phyloP scores from a whole-genome alignment of 148 eudicot genomes.

The Hydrangea macrophylla region DNA sequence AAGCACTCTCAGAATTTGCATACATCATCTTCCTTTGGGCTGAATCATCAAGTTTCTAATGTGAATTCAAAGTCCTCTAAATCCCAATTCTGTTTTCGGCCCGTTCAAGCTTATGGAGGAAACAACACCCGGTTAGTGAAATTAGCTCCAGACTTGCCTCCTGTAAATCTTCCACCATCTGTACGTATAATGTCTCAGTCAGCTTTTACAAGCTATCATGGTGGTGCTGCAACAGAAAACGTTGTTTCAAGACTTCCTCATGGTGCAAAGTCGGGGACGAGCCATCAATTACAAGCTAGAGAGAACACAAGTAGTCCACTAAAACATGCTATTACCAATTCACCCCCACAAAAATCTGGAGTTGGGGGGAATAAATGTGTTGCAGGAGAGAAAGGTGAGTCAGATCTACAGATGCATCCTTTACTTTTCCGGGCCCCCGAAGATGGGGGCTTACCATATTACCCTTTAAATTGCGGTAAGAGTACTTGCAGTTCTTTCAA shows the following conservation, averaged over 20 bases:
- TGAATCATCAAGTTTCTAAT: constrained; percentile 19
- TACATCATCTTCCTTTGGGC: constrained; percentile 17
- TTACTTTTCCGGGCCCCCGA: constrained; percentile 64
- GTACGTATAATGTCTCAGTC: constrained; percentile 83
- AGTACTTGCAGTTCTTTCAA: constrained; percentile 58
- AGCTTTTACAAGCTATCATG: constrained; percentile 54
- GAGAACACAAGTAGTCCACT: constrained; percentile 15
- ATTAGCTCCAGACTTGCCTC: constrained; percentile 94
- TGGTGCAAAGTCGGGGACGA: constrained; percentile 19
- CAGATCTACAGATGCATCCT: constrained; percentile 91
- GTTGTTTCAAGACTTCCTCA: constrained; percentile 16
- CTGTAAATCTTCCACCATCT: constrained; percentile 94
- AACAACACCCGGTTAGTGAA: constrained; percentile 56
- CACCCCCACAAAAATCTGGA: constrained; percentile 29
- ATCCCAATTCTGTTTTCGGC: constrained; percentile 25
- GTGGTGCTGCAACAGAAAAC: constrained; percentile 27
- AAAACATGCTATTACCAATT: constrained; percentile 18
- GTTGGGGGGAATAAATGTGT: constrained; percentile 19
- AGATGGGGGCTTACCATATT: constrained; percentile 52
- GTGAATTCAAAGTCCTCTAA: constrained; percentile 31
- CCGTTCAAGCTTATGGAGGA: constrained; percentile 45
- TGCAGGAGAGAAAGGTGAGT: constrained; percentile 38
- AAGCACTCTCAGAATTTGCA: constrained; percentile 21
- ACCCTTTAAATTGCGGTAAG: constrained; percentile 37
- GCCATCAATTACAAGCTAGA: constrained; percentile 26